Percentiles rank a stretch among this genome's conserved stretches.
These are phyloP conservation scores for Elymus sibiricus DNA, from an alignment of 176 grass and related monocot genomes.

Conservation along the genomic window DNA sequence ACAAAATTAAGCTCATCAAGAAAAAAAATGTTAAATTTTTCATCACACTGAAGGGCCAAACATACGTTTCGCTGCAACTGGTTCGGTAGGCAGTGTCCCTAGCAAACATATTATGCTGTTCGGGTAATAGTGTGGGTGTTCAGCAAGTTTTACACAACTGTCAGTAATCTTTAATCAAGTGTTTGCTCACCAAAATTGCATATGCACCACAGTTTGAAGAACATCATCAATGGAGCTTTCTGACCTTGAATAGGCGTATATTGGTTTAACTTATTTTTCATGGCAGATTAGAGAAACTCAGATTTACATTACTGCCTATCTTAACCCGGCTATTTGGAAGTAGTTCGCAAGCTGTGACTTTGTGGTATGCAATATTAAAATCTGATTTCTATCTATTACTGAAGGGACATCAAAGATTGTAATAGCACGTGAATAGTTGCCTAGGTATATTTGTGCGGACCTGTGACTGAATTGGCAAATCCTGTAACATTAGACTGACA, in stretches of 20 bases:
- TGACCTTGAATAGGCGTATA: neutral
- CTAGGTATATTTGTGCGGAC: neutral
- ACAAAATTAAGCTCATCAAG: neutral
- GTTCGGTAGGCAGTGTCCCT: neutral
- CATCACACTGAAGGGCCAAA: neutral
- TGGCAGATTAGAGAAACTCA: neutral
- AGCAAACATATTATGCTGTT: neutral
- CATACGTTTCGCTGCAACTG: neutral
- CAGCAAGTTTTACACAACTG: neutral
- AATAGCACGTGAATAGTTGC: neutral
- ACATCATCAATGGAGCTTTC: slow-evolving; percentile 15
- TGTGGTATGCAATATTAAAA: neutral
- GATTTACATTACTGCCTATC: neutral
- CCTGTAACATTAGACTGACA: neutral
- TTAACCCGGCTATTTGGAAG: neutral
- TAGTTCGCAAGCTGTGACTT: neutral
- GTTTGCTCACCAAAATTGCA: slow-evolving; percentile 3
- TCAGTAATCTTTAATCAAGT: neutral
- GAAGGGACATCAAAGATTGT: neutral
- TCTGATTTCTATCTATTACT: neutral
- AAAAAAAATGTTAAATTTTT: neutral
- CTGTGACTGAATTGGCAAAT: neutral
- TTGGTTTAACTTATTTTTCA: neutral
- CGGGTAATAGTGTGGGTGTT: neutral
- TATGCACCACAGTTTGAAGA: neutral